Percentiles rank a stretch among this genome's conserved stretches.
Evolutionary conservation across 805 yeast genomes (phyloP).

Genomic region (Metschnikowia drakensbergensis): DNA sequence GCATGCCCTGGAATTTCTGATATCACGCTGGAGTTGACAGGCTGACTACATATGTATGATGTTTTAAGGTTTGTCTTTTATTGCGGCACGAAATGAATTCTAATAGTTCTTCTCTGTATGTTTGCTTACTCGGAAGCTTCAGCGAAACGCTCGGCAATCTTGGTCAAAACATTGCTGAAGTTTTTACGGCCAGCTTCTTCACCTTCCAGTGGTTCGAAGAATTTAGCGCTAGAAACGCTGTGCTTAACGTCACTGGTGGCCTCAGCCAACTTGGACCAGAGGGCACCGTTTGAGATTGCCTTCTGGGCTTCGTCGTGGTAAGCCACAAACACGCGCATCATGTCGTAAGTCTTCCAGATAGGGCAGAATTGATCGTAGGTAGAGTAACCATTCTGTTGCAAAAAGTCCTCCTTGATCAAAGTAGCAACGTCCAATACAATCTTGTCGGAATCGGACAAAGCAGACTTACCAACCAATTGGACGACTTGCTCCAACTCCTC

Average conservation of each 20-base stretch:
- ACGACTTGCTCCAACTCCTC: constrained; percentile 99
- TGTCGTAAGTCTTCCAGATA: constrained; percentile 96
- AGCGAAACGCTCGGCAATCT: constrained; percentile 86
- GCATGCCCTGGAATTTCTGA: constrained; percentile 1
- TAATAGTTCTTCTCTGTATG: constrained; percentile 3
- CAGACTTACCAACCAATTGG: constrained; percentile 98
- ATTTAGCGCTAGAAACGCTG: constrained; percentile 89
- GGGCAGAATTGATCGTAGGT: constrained; percentile 99
- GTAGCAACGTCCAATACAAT: constrained; percentile 90
- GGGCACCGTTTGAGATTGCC: constrained; percentile 89
- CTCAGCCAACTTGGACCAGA: constrained; percentile 90
- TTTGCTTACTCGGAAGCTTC: constrained; percentile 78
- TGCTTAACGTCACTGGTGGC: constrained; percentile 89
- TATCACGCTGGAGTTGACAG: neutral
- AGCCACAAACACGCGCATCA: constrained; percentile 93
- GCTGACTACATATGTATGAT: neutral
- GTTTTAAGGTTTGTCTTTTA: neutral
- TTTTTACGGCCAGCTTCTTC: constrained; percentile 70
- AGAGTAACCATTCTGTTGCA: constrained; percentile 99
- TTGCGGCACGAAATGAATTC: constrained; percentile 8
- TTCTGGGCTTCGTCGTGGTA: constrained; percentile 97
- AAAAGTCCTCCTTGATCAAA: constrained; percentile 93
- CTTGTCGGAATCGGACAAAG: constrained; percentile 94
- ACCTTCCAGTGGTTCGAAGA: constrained; percentile 93
- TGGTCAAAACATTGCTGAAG: constrained; percentile 69